Base-by-base conservation (phyloP, 2,329 filamentous ascomycete genomes). In the Tolypocladium pustulatum region DNA sequence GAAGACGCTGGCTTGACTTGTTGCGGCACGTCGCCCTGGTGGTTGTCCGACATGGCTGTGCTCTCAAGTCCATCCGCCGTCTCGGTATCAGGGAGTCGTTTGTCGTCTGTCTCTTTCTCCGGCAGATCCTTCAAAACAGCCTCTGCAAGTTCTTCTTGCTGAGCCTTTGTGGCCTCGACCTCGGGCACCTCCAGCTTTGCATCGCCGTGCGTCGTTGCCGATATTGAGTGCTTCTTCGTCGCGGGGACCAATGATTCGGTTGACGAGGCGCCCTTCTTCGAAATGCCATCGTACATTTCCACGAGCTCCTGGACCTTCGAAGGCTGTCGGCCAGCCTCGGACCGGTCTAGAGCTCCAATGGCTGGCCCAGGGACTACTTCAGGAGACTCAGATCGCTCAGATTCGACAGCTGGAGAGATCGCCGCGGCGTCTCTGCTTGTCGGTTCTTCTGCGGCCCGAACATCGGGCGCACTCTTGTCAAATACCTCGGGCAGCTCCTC, bases 241-340 rank as follows among this genome's bases (percentile, higher is more conserved):
- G 40, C 43, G 37, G 38, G 13, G 20, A 30, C 37, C 56, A 4
- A 53, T 1, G 17, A 20, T 25, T 10, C 25, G 7, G 37, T 37
- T 15, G 64, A 57, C 17, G 58, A 58, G 10, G 56, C 58, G 20
- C 49, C 65, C n/a, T 63, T 59, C 57, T 63, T 72, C 0, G 69
- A 63, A 15, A 81, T 71, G 3, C 74, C 76, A 60, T 84, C 79
- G 55, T 75, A 81, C 70, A 78, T 75, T 27, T 74, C 74, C 37
- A 81, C 80, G 30, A 82, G 68, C 54, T 77, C 76, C 57, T 79
- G 77, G 2, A 82, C 78, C 61, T 78, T 81, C 9, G 76, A 78
- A 0, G 65, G 63, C 56, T 75, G 67, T 40, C 65, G 62, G 4
- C 58, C 59, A n/a, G 58, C 38, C 25, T 61, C 55, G 5, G 59